Conservation (phyloP, 306 rosid genomes). For the Quercus gilva region DNA sequence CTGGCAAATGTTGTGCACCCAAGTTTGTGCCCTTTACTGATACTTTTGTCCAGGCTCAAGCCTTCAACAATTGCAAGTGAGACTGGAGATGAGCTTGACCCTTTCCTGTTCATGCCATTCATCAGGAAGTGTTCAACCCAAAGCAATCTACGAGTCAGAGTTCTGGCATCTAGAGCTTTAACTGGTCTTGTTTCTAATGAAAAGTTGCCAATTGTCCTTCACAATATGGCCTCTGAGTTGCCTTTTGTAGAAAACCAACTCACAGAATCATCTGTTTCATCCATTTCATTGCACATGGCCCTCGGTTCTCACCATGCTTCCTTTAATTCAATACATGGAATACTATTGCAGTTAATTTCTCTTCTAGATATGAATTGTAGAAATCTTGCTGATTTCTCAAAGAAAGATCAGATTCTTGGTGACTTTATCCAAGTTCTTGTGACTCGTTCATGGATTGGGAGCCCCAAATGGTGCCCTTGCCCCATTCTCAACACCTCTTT, state of each 20-base stretch:
- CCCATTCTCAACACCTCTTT: slow-evolving; percentile 73
- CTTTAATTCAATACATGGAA: slow-evolving; percentile 83
- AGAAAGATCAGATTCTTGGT: slow-evolving; percentile 65
- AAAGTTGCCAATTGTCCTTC: slow-evolving; percentile 67
- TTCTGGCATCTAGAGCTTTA: slow-evolving; percentile 94
- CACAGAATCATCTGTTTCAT: slow-evolving; percentile 18
- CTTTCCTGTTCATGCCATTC: slow-evolving; percentile 81
- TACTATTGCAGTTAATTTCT: slow-evolving; percentile 72
- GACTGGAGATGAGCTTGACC: slow-evolving; percentile 82
- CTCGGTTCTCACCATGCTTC: slow-evolving; percentile 31
- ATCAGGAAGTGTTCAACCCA: slow-evolving; percentile 86
- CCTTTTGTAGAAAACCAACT: slow-evolving; percentile 43
- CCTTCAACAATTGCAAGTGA: slow-evolving; percentile 91
- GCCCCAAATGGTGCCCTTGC: slow-evolving; percentile 60
- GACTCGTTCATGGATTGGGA: slow-evolving; percentile 63
- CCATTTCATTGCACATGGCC: slow-evolving; percentile 17
- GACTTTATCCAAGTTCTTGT: slow-evolving; percentile 59
- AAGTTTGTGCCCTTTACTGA: slow-evolving; percentile 89
- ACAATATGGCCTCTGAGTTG: slow-evolving; percentile 70
- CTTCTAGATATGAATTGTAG: slow-evolving; percentile 76
- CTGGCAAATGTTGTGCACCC: slow-evolving; percentile 84
- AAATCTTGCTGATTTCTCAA: slow-evolving; percentile 69
- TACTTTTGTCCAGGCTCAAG: slow-evolving; percentile 84
- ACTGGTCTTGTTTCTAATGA: slow-evolving; percentile 83
- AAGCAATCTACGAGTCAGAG: slow-evolving; percentile 80